A percentile compares a stretch with the other conserved stretches of the same genome.
Evolutionary conservation across 345 rosid genomes (phyloP).

Genomic region (Heritiera fomes): DNA sequence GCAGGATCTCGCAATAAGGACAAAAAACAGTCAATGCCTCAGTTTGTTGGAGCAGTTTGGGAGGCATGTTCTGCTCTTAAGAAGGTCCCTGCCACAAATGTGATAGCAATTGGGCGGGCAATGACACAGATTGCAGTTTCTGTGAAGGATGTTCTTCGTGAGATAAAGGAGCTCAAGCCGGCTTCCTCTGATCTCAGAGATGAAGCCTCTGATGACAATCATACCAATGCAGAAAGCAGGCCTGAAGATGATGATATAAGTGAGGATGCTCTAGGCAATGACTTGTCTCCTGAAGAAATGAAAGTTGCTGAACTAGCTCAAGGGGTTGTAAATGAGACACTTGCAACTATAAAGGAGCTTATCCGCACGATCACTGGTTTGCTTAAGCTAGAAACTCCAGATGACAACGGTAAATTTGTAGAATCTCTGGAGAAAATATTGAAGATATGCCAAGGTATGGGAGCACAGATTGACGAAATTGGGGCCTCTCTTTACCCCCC

Average conservation of each 20-base stretch:
- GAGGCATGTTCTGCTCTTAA: slow-evolving; percentile 79
- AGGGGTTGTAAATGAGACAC: slow-evolving; percentile 57
- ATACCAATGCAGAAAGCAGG: slow-evolving; percentile 25
- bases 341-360: slow-evolving; percentile 67
- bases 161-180: slow-evolving; percentile 93
- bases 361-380: slow-evolving; percentile 70
- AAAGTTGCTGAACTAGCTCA: slow-evolving; percentile 59
- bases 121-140: slow-evolving; percentile 85
- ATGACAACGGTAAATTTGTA: slow-evolving; percentile 49
- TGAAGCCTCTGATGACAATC: slow-evolving; percentile 40
- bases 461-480: slow-evolving; percentile 71
- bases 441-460: slow-evolving; percentile 62
- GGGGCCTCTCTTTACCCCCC: slow-evolving; percentile 92
- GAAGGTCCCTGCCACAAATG: slow-evolving; percentile 77
- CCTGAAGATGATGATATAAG: slow-evolving; percentile 27
- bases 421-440: slow-evolving; percentile 69
- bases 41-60: slow-evolving; percentile 83
- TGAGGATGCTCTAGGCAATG: slow-evolving; percentile 65
- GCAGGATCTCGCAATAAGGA: slow-evolving; percentile 60
- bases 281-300: slow-evolving; percentile 89
- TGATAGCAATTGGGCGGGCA: slow-evolving; percentile 75
- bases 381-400: slow-evolving; percentile 65
- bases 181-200: slow-evolving; percentile 31
- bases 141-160: slow-evolving; percentile 89
- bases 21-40: slow-evolving; percentile 47